Evolutionary conservation across 1,284 basidiomycete species (phyloP).

Genomic region (Rhodotorula glutinis): DNA sequence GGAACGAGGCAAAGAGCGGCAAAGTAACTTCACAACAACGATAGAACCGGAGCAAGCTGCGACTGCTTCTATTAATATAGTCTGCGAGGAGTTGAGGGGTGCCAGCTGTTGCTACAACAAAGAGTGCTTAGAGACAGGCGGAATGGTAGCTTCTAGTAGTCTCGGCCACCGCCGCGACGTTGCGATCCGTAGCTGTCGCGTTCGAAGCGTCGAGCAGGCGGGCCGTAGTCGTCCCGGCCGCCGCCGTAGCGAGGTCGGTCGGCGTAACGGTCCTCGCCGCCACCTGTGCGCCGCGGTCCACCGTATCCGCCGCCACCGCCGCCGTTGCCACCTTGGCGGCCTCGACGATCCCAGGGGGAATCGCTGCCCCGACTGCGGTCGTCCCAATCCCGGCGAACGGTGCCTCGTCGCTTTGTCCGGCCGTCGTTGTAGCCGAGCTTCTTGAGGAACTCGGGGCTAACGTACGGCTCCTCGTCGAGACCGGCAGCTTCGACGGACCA

Average conservation of each 20-base stretch:
- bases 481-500: conserved; percentile 64
- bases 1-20: too few species aligned
- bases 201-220: background rate
- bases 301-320: background rate
- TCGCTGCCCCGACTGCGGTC: background rate
- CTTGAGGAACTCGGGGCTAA: conserved; percentile 55
- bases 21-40: too few species aligned
- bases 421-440: conserved; percentile 48
- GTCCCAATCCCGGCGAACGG: background rate
- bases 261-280: background rate
- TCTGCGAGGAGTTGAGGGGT: too few species aligned
- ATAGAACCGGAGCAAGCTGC: too few species aligned
- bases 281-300: background rate
- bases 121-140: too few species aligned
- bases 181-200: background rate
- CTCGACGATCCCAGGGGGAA: background rate
- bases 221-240: background rate
- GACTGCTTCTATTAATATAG: too few species aligned
- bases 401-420: conserved; percentile 21
- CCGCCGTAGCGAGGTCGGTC: background rate
- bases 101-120: too few species aligned
- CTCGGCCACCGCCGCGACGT: background rate
- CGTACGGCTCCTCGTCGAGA: conserved; percentile 55
- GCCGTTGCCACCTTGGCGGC: background rate
- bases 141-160: background rate